A percentile compares a stretch with the other conserved stretches of the same genome.
Conservation (phyloP, 345 rosid species). For the Arabis alpina region DNA sequence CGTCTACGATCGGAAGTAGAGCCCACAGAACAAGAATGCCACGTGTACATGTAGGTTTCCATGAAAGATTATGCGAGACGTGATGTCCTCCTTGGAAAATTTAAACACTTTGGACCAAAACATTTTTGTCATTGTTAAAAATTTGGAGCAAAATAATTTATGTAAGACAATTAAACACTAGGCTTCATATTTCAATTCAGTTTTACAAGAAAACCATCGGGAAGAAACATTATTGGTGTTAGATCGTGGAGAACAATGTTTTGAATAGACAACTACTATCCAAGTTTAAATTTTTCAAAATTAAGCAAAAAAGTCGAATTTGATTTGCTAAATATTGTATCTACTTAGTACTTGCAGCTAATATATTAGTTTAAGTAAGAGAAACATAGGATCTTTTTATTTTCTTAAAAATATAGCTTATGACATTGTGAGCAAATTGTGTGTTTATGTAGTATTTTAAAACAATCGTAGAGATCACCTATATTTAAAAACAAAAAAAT, state of each 20-base stretch:
- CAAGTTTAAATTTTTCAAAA: constrained; percentile 18
- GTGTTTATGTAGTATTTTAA: neutral
- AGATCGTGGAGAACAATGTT: constrained; percentile 15
- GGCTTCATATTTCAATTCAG: neutral
- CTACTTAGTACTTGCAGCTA: neutral
- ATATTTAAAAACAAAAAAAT: constrained; percentile 1
- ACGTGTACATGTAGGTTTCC: constrained; percentile 21
- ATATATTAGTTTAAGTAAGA: neutral
- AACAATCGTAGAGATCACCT: neutral
- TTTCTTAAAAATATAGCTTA: neutral
- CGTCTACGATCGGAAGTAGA: constrained; percentile 25
- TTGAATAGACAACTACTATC: constrained; percentile 25
- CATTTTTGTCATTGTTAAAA: too few species aligned
- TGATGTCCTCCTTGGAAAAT: constrained; percentile 28
- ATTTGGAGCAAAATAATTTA: neutral
- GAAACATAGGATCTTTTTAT: neutral
- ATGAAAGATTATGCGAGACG: constrained; percentile 28
- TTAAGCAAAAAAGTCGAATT: neutral
- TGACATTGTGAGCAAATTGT: constrained; percentile 7
- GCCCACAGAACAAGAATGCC: constrained; percentile 36
- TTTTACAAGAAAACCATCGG: neutral
- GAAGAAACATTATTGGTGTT: neutral
- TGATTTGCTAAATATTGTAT: neutral
- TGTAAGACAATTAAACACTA: neutral
- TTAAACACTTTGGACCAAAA: neutral